These are phyloP conservation scores for Stephanodiscus minutulus DNA, from an alignment of 108 stramenopile genomes.

Conservation along the genomic window DNA sequence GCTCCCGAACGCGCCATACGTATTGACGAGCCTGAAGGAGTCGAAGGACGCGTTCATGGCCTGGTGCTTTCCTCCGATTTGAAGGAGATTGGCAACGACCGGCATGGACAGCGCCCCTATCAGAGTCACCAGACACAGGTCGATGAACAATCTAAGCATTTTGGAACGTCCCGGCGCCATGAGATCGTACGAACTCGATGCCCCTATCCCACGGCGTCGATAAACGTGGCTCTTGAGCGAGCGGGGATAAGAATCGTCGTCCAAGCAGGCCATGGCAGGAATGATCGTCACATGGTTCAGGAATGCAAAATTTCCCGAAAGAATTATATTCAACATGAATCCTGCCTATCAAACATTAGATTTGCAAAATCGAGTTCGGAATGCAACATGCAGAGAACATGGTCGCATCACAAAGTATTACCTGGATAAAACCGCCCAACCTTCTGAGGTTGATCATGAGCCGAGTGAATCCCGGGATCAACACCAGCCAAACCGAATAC, in stretches of 20 bases:
- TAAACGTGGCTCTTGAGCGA: constrained; percentile 22
- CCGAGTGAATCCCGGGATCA: constrained; percentile 43
- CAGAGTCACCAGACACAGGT: constrained; percentile 30
- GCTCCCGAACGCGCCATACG: constrained; percentile 79
- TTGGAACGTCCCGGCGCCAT: not conserved
- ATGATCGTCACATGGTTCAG: constrained; percentile 83
- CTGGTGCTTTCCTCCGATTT: constrained; percentile 45
- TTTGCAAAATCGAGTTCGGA: not conserved
- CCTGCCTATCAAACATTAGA: constrained; percentile 30
- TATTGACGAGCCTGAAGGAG: constrained; percentile 68
- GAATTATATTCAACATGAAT: constrained; percentile 71
- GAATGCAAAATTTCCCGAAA: constrained; percentile 81
- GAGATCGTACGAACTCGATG: not conserved
- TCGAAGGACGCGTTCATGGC: constrained; percentile 73
- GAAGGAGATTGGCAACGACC: constrained; percentile 61
- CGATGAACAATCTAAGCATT: constrained; percentile 26
- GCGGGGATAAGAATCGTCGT: constrained; percentile 59
- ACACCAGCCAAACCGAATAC: constrained; percentile 69
- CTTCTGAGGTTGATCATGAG: constrained; percentile 35
- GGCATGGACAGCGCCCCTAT: constrained; percentile 56
- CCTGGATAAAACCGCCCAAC: constrained; percentile 59
- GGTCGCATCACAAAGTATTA: not conserved
- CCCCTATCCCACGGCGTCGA: not conserved
- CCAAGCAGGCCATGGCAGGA: constrained; percentile 77
- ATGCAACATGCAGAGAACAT: not conserved